Percentiles rank a stretch among this genome's conserved stretches.
Evolutionary conservation across 352 stramenopile species (phyloP).

Genomic region (Globisporangium uncinulatum): DNA sequence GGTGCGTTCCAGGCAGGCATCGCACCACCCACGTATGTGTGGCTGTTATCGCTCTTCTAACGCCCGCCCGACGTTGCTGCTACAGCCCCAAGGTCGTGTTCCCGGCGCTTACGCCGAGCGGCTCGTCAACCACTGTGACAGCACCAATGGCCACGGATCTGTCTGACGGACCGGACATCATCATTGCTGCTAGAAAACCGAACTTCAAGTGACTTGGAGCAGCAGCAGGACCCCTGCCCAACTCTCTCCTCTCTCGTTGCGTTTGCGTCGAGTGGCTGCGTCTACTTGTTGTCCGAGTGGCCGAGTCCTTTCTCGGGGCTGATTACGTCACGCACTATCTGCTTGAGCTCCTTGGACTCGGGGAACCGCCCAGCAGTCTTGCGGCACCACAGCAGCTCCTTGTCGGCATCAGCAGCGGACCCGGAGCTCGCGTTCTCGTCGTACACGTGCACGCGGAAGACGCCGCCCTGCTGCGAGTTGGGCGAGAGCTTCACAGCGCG

Average conservation of each 20-base stretch:
- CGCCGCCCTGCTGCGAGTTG: slow-evolving; percentile 46
- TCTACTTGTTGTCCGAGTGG: slow-evolving; percentile 76
- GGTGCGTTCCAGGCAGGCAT: slow-evolving; percentile 16
- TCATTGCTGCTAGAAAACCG: slow-evolving; percentile 4
- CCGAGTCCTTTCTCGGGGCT: slow-evolving; percentile 79
- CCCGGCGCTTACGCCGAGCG: slow-evolving; percentile 4
- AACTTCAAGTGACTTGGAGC: slow-evolving; percentile 2
- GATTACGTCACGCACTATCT: slow-evolving; percentile 87
- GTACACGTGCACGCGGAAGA: slow-evolving; percentile 68
- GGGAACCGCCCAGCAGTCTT: slow-evolving; percentile 81
- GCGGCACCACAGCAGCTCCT: slow-evolving; percentile 83
- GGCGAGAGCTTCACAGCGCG: slow-evolving; percentile 60
- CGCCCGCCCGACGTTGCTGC: too few relatives aligned
- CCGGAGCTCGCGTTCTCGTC: slow-evolving; percentile 9
- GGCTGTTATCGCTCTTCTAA: too few relatives aligned
- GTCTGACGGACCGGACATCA: slow-evolving; percentile 6
- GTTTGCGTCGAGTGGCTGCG: neutral
- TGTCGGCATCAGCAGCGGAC: slow-evolving; percentile 24
- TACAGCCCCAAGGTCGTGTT: slow-evolving; percentile 16
- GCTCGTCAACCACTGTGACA: neutral
- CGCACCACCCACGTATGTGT: too few relatives aligned
- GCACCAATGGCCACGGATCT: neutral
- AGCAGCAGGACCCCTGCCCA: neutral
- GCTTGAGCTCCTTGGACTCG: slow-evolving; percentile 91
- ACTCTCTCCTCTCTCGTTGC: neutral